Percentiles rank a stretch among this genome's conserved stretches.
These are phyloP conservation scores for Truncatella angustata DNA, from an alignment of 2,329 filamentous ascomycete species.

Conservation along the genomic window DNA sequence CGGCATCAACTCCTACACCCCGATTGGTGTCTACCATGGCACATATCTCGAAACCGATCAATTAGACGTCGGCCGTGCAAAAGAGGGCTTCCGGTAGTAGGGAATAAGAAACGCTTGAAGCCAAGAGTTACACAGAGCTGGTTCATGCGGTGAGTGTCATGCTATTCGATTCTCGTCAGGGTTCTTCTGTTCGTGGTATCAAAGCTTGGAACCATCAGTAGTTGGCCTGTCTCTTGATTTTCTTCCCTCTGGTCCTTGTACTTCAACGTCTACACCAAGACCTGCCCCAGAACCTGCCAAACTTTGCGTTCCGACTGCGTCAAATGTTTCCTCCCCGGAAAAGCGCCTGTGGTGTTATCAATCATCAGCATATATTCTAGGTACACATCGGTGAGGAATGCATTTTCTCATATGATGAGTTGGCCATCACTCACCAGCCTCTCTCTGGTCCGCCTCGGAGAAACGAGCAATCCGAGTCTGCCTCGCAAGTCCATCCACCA, in stretches of 20 bases:
- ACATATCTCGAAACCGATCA: no score
- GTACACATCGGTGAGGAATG: neutral
- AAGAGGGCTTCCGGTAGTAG: no score
- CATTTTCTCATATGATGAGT: neutral
- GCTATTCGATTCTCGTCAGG: no score
- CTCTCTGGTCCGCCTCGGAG: conserved; percentile 77
- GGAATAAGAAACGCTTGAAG: no score
- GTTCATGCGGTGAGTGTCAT: no score
- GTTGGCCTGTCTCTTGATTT: neutral
- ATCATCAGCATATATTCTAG: conserved; percentile 8
- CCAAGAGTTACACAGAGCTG: no score
- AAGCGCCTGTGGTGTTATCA: conserved; percentile 32
- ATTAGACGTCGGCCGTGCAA: no score
- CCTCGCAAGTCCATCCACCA: conserved; percentile 76
- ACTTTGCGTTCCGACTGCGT: conserved; percentile 20
- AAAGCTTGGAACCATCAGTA: conserved; percentile 11
- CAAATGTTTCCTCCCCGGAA: conserved; percentile 39
- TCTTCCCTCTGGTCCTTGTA: conserved; percentile 6
- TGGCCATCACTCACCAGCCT: conserved; percentile 66
- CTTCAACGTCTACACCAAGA: conserved; percentile 28
- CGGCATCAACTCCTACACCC: no score
- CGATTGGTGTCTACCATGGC: no score
- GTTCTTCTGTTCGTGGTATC: no score
- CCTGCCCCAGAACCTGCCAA: conserved; percentile 26
- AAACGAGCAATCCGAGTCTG: conserved; percentile 84